phyloP scores from a whole-genome alignment of 371 early-diverging fungal genomes.

The Mucor plumbeus region DNA sequence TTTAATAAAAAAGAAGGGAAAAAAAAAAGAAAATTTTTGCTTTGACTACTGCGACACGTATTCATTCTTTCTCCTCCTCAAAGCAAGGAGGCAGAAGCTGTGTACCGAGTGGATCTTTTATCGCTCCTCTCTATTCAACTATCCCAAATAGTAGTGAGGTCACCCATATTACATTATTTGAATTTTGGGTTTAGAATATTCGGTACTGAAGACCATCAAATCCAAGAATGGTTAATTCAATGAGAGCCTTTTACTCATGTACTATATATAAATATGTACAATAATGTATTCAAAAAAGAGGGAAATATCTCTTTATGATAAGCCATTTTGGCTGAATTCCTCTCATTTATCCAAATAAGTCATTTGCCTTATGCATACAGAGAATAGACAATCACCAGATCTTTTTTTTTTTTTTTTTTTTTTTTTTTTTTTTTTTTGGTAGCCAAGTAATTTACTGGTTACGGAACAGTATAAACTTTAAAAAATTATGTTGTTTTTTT shows the following conservation, averaged over 20 bases:
- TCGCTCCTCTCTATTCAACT: not conserved
- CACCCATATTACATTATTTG: not conserved
- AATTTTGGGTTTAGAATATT: too few relatives aligned
- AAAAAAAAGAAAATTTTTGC: conserved; percentile 11
- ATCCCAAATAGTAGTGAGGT: not conserved
- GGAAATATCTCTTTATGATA: not conserved
- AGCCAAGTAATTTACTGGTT: not conserved
- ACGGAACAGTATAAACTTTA: conserved; percentile 5
- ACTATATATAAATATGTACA: not conserved
- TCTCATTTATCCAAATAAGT: conserved; percentile 5
- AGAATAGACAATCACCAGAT: not conserved
- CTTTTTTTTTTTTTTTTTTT: not conserved
- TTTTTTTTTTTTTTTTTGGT: not conserved
- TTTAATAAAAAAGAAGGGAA: not conserved
- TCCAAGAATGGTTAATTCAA: not conserved
- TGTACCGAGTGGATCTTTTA: not conserved
- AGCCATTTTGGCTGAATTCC: conserved; percentile 7
- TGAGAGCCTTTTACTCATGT: too few relatives aligned
- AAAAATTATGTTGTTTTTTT: not conserved
- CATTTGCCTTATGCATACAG: not conserved
- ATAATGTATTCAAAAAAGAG: not conserved
- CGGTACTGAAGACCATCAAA: not conserved
- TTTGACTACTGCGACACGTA: conserved; percentile 17
- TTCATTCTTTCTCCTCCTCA: conserved; percentile 3
- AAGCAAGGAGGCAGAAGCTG: not conserved